These are phyloP conservation scores for Fomitopsis pinicola DNA, from an alignment of 1,284 basidiomycete genomes.

Conservation along the genomic window DNA sequence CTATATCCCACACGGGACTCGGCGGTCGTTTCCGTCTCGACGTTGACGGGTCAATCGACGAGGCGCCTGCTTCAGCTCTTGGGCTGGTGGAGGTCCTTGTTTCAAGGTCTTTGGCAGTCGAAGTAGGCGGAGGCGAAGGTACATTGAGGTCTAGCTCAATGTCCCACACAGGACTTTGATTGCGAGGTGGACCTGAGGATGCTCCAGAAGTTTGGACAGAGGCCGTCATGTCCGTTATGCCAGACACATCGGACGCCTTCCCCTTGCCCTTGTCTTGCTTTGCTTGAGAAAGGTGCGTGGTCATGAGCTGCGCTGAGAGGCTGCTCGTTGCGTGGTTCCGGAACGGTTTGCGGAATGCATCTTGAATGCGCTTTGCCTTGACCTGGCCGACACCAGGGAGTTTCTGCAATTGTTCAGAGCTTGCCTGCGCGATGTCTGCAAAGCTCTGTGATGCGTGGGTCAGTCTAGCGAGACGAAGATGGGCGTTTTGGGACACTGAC, in stretches of 20 bases:
- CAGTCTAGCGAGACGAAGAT: background rate
- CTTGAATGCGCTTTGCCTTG: slow-evolving; percentile 83
- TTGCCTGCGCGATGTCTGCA: slow-evolving; percentile 70
- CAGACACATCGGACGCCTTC: slow-evolving; percentile 12
- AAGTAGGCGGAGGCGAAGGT: slow-evolving; percentile 9
- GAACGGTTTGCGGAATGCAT: slow-evolving; percentile 76
- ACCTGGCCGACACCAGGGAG: slow-evolving; percentile 94
- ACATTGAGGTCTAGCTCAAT: slow-evolving; percentile 34
- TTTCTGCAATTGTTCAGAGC: slow-evolving; percentile 70
- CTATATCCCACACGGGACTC: slow-evolving; percentile 60
- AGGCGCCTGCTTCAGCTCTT: too few relatives aligned
- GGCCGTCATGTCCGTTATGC: background rate
- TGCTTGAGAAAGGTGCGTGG: slow-evolving; percentile 7
- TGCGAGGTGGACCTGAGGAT: slow-evolving; percentile 12
- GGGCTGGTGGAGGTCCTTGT: slow-evolving; percentile 2
- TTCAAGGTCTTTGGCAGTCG: too few relatives aligned
- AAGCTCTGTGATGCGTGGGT: slow-evolving; percentile 62
- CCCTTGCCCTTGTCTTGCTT: slow-evolving; percentile 12
- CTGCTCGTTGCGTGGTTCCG: slow-evolving; percentile 57
- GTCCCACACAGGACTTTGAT: slow-evolving; percentile 34
- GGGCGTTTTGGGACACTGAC: slow-evolving; percentile 42
- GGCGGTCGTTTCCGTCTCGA: slow-evolving; percentile 23
- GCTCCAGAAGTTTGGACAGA: background rate
- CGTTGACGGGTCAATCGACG: too few relatives aligned
- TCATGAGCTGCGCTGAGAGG: slow-evolving; percentile 27